Evolutionary conservation across 768 basidiomycete genomes (phyloP).

Genomic region (Tulasnella sp.): DNA sequence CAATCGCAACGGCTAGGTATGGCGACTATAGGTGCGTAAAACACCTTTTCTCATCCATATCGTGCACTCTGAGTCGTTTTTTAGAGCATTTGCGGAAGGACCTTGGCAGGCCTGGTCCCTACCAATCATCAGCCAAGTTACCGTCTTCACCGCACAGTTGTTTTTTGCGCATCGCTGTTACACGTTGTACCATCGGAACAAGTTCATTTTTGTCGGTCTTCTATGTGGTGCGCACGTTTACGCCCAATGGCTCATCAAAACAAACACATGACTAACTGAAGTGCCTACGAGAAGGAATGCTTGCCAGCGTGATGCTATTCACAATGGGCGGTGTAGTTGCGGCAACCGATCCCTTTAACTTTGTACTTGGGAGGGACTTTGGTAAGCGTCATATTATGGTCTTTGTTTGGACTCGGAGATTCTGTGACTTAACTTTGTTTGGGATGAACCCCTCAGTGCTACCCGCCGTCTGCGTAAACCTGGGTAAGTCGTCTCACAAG

Average conservation of each 20-base stretch:
- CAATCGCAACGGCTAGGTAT: not conserved
- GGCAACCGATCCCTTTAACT: slow-evolving; percentile 11
- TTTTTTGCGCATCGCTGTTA: slow-evolving; percentile 25
- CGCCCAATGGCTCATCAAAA: too few species aligned
- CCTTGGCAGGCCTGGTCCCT: not conserved
- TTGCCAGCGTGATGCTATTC: not conserved
- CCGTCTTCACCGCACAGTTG: not conserved
- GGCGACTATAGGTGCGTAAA: not conserved
- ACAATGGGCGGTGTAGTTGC: not conserved
- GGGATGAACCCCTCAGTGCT: too few species aligned
- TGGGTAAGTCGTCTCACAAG: not conserved
- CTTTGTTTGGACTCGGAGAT: not conserved
- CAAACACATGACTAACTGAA: not conserved
- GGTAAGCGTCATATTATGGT: not conserved
- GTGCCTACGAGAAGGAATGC: not conserved
- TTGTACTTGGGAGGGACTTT: not conserved
- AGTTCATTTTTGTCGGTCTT: not conserved
- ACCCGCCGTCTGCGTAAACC: slow-evolving; percentile 15
- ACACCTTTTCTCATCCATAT: too few species aligned
- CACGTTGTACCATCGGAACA: not conserved
- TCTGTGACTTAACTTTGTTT: too few species aligned
- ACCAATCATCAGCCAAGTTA: slow-evolving; percentile 3
- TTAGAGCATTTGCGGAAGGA: not conserved
- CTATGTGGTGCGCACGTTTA: too few species aligned
- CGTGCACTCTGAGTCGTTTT: too few species aligned